phyloP scores from a whole-genome alignment of 2,329 filamentous ascomycete genomes.

The Claviceps purpurea region DNA sequence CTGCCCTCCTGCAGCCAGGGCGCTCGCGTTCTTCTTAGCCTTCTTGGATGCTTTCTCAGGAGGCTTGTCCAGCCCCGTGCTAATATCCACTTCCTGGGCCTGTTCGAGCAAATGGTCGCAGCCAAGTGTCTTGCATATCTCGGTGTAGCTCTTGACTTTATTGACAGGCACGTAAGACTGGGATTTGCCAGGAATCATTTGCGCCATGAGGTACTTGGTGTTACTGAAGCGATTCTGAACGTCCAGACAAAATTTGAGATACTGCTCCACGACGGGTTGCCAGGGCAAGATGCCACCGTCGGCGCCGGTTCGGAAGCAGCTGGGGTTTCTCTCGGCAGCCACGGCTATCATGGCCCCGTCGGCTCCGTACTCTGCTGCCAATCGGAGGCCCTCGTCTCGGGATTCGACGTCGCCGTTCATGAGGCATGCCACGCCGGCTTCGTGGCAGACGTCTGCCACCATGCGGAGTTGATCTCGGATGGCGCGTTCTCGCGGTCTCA shows the following conservation, averaged over 20 bases:
- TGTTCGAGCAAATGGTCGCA: slow-evolving; percentile 48
- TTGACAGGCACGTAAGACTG: slow-evolving; percentile 48
- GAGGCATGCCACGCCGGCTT: slow-evolving; percentile 78
- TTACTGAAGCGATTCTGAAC: slow-evolving; percentile 82
- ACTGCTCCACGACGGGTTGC: slow-evolving; percentile 64
- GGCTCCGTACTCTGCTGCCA: slow-evolving; percentile 69
- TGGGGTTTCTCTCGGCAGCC: slow-evolving; percentile 79
- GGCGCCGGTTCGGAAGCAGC: slow-evolving; percentile 59
- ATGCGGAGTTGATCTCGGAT: slow-evolving; percentile 77
- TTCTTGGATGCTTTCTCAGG: slow-evolving; percentile 17
- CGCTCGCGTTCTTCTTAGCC: slow-evolving; percentile 23
- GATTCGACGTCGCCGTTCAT: slow-evolving; percentile 88
- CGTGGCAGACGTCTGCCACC: slow-evolving; percentile 66
- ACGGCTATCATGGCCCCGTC: slow-evolving; percentile 98
- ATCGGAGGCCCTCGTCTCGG: slow-evolving; percentile 54
- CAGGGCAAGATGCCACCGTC: slow-evolving; percentile 62
- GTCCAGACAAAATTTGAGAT: slow-evolving; percentile 58
- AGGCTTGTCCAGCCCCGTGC: slow-evolving; percentile 44
- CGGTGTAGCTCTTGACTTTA: slow-evolving; percentile 55
- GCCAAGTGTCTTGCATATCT: slow-evolving; percentile 51
- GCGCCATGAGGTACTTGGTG: slow-evolving; percentile 79
- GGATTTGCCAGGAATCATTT: slow-evolving; percentile 74
- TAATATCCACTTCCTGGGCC: slow-evolving; percentile 53
- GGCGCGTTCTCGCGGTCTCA: slow-evolving; percentile 80
- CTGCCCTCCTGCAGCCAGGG: slow-evolving; percentile 35